Base-by-base conservation (phyloP, 2,329 filamentous ascomycete genomes). In the Phialocephala sp. region DNA sequence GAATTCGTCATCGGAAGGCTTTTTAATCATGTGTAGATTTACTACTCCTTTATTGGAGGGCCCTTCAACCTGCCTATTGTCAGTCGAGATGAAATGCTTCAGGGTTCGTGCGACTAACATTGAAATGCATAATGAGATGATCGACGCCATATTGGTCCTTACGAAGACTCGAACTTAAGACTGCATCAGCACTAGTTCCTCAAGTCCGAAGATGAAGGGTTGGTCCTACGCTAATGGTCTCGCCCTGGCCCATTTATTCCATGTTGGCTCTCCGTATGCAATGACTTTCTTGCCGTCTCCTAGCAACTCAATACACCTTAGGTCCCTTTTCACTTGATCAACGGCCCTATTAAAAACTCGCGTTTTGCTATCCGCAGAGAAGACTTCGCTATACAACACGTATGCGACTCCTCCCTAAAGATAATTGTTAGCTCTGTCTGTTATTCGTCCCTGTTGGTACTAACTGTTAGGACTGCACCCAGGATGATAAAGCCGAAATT, bases 331-430 rank as follows among this genome's bases (percentile, higher is more conserved):
- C 76, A 98, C 89, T 67, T 89, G 88, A 74, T 91, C 87, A 57
- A 96, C 91, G 0, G 92, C 92, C 69, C 91, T 89, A 80, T 96
- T 97, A 84, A 97, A 97, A 76, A 95, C 89, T 64, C 89, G 87
- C 18, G 91, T 94, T 79, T 93, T 94, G 81, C 92, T 95, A 75
- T 94, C 90, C 22, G 91, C 85, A 4, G 91, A 91, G 77, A 97
- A 92, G 54, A 97, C 91, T 68, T 97, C 93, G 4, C 87, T 85
- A 79, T 91, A 97, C 24, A 97, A 83, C 59, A 95, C 84, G 72
- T 92, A 93, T 62, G 84, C 85, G 11, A 97, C 90, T n/a, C 88
- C 89, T 67, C 88, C 88, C 91, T 93, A 35, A 2, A 8, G 9
- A 54, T n/a, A 54, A 18, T 6, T 35, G n/a, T 47, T 54, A 54